Conservation (phyloP, 1,139 yeast species). For the Pichia sp. region DNA sequence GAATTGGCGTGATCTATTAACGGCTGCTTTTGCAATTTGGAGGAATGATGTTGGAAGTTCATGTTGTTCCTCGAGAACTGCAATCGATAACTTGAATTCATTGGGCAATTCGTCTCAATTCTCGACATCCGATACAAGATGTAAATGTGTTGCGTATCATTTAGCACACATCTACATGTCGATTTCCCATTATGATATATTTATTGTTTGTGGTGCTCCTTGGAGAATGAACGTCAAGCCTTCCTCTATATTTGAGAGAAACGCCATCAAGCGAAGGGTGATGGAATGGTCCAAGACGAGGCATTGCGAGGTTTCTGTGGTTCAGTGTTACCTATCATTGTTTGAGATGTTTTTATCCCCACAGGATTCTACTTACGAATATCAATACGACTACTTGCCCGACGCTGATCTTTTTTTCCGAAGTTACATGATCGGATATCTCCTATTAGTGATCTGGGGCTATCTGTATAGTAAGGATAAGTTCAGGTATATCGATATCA, state of each 20-base stretch:
- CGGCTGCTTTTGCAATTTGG: slow-evolving; percentile 51
- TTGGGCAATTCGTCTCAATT: slow-evolving; percentile 29
- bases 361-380: slow-evolving; percentile 37
- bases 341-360: slow-evolving; percentile 60
- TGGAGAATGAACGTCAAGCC: slow-evolving; percentile 76
- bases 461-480: slow-evolving; percentile 34
- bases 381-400: slow-evolving; percentile 30
- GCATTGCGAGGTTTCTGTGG: slow-evolving; percentile 46
- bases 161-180: slow-evolving; percentile 69
- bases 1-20: slow-evolving; percentile 55
- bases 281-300: slow-evolving; percentile 46
- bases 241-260: slow-evolving; percentile 42
- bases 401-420: slow-evolving; percentile 31
- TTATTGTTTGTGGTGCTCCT: slow-evolving; percentile 78
- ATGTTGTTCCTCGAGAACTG: slow-evolving; percentile 32
- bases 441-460: slow-evolving; percentile 49
- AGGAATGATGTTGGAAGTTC: slow-evolving; percentile 33
- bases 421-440: slow-evolving; percentile 42
- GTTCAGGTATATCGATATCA: slow-evolving; percentile 3
- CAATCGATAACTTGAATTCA: slow-evolving; percentile 32
- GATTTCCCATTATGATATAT: slow-evolving; percentile 71
- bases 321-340: slow-evolving; percentile 58
- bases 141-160: slow-evolving; percentile 61
- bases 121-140: slow-evolving; percentile 38
- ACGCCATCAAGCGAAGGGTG: slow-evolving; percentile 49